Conservation (phyloP, 805 yeast genomes). For the Vanderwaltozyma yarrowii region DNA sequence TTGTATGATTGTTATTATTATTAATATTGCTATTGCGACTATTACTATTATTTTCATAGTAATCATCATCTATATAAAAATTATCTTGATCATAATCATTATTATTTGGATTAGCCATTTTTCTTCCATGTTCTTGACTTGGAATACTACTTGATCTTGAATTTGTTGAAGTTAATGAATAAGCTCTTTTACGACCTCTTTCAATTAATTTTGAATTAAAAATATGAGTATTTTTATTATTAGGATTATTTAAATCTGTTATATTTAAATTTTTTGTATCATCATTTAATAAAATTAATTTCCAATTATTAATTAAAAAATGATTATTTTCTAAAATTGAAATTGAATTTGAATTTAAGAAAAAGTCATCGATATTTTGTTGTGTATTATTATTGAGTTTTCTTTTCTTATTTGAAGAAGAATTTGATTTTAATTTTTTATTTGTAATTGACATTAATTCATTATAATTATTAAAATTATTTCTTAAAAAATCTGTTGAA, state of each 20-base stretch:
- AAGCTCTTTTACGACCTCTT: constrained; percentile 15
- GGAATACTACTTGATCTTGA: constrained; percentile 18
- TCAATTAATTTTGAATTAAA: constrained; percentile 8
- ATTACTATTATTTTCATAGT: not conserved
- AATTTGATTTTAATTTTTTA: no score
- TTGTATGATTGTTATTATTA: constrained; percentile 1
- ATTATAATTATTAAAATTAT: constrained; percentile 15
- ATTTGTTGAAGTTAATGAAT: constrained; percentile 6
- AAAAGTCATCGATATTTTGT: no score
- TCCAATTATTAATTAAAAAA: not conserved
- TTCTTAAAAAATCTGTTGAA: constrained; percentile 18
- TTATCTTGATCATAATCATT: not conserved
- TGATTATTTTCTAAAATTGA: not conserved
- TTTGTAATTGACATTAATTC: constrained; percentile 11
- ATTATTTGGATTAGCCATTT: constrained; percentile 9
- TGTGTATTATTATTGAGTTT: no score
- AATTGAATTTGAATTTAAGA: not conserved
- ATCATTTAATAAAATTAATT: not conserved
- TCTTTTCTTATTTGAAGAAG: not conserved
- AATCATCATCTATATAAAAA: constrained; percentile 1
- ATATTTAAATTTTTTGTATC: no score
- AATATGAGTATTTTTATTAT: not conserved
- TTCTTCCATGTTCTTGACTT: constrained; percentile 23
- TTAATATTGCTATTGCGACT: not conserved
- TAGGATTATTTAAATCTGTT: no score